These are phyloP conservation scores for Suhomyces yuchorum DNA, from an alignment of 1,139 yeast species.

Conservation along the genomic window DNA sequence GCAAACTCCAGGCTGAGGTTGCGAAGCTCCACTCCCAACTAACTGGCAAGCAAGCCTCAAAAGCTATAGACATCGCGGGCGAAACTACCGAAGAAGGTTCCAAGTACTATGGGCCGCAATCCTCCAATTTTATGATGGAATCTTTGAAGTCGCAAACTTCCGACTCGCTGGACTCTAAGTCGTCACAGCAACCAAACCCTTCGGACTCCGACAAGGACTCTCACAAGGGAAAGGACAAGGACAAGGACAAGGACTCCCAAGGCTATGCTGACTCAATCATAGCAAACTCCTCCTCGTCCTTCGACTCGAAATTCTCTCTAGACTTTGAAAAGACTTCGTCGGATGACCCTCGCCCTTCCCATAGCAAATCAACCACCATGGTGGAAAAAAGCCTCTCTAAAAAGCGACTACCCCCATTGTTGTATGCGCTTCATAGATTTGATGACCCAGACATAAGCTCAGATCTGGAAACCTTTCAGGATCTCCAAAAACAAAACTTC, in stretches of 20 bases:
- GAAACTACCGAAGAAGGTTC: conserved; percentile 30
- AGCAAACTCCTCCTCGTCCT: conserved; percentile 15
- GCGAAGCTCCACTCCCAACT: conserved; percentile 1
- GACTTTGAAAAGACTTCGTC: conserved; percentile 15
- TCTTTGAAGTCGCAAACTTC: conserved; percentile 23
- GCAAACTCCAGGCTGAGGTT: conserved; percentile 20
- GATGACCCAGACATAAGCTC: conserved; percentile 27
- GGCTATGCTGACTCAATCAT: conserved; percentile 9
- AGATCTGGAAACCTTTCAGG: conserved; percentile 25
- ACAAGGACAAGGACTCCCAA: conserved; percentile 4
- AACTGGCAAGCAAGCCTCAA: conserved; percentile 1
- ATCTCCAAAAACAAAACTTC: conserved; percentile 26
- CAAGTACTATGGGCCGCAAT: conserved; percentile 53
- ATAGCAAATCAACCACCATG: conserved; percentile 15
- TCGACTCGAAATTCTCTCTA: conserved; percentile 16
- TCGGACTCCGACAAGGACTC: conserved; percentile 2
- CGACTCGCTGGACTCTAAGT: conserved; percentile 5
- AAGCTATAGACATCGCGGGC: conserved; percentile 15
- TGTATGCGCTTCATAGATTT: conserved; percentile 23
- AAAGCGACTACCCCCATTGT: conserved; percentile 31
- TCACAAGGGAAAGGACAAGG: neutral
- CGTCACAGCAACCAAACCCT: neutral
- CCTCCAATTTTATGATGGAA: conserved; percentile 50
- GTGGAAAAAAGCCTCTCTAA: conserved; percentile 32
- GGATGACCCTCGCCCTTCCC: conserved; percentile 4